Evolutionary conservation across 2,329 filamentous ascomycete species (phyloP).

Genomic region (Arthrobotrys pseudoclavata): DNA sequence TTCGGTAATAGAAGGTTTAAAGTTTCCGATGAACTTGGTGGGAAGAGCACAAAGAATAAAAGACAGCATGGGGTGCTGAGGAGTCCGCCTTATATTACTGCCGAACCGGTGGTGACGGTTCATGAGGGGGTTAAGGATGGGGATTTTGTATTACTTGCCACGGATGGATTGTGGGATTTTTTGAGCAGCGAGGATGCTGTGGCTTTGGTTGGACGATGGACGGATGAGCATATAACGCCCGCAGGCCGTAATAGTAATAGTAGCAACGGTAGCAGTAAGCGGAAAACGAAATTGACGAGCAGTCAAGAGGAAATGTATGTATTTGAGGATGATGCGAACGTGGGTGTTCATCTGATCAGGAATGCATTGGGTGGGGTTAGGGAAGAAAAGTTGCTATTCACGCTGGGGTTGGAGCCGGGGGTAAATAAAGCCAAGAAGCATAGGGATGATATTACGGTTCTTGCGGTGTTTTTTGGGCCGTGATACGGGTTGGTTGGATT

Average conservation of each 20-base stretch:
- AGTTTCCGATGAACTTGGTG: slow-evolving; percentile 67
- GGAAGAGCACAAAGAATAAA: slow-evolving; percentile 62
- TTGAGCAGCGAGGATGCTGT: slow-evolving; percentile 73
- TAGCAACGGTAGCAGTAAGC: slow-evolving; percentile 15
- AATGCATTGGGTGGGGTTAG: slow-evolving; percentile 71
- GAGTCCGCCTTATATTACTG: slow-evolving; percentile 77
- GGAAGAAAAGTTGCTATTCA: slow-evolving; percentile 61
- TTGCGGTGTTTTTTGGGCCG: slow-evolving; percentile 50
- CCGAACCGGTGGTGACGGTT: slow-evolving; percentile 75
- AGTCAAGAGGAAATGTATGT: slow-evolving; percentile 68
- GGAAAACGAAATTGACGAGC: slow-evolving; percentile 62
- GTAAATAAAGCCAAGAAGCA: slow-evolving; percentile 53
- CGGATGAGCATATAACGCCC: slow-evolving; percentile 66
- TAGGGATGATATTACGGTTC: slow-evolving; percentile 56
- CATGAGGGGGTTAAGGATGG: slow-evolving; percentile 68
- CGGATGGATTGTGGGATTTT: slow-evolving; percentile 77
- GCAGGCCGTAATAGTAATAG: slow-evolving; percentile 25
- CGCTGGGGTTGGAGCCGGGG: slow-evolving; percentile 49
- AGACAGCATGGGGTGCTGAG: slow-evolving; percentile 54
- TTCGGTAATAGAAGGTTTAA: slow-evolving; percentile 80
- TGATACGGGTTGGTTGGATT: background rate
- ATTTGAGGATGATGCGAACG: slow-evolving; percentile 70
- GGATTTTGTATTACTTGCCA: slow-evolving; percentile 77
- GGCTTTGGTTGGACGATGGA: slow-evolving; percentile 72
- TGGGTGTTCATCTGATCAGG: slow-evolving; percentile 70